These are phyloP conservation scores for Fereydounia khargensis DNA, from an alignment of 1,284 basidiomycete genomes.

Conservation along the genomic window DNA sequence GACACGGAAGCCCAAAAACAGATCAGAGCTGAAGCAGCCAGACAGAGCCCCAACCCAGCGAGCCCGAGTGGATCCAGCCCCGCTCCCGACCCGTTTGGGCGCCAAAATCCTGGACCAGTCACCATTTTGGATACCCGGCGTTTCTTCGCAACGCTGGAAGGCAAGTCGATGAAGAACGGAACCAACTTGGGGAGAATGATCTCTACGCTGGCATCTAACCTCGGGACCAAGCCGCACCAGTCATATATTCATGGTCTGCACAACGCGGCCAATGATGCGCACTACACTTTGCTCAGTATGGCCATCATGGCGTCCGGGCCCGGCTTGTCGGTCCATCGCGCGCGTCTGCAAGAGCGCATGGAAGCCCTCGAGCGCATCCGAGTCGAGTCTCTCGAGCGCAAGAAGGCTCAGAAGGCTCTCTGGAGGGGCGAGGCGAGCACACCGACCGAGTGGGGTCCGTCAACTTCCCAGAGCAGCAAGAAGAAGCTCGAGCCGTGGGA, in stretches of 20 bases:
- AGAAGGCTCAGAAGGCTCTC: neutral
- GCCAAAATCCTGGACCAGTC: neutral
- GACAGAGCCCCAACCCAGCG: neutral
- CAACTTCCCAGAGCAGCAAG: too few relatives aligned
- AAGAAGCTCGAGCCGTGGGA: too few relatives aligned
- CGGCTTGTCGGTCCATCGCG: neutral
- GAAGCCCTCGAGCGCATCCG: neutral
- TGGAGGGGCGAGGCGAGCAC: too few relatives aligned
- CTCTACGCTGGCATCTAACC: neutral
- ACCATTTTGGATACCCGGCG: neutral
- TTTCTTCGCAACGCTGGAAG: neutral
- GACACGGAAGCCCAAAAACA: neutral
- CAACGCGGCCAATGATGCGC: slow-evolving; percentile 1
- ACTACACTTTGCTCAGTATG: neutral
- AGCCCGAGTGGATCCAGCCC: neutral
- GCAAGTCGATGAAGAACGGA: neutral
- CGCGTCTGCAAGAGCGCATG: neutral
- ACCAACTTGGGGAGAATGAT: neutral
- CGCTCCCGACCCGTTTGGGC: neutral
- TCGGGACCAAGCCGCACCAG: neutral
- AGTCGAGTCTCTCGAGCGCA: neutral
- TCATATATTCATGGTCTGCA: neutral
- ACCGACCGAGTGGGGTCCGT: too few relatives aligned
- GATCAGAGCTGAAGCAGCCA: neutral
- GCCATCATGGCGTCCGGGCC: neutral